Evolutionary conservation across 1,284 basidiomycete species (phyloP), one percentile per base, ranked within the genome.

Genomic region (Singerocomus inundabilis): DNA sequence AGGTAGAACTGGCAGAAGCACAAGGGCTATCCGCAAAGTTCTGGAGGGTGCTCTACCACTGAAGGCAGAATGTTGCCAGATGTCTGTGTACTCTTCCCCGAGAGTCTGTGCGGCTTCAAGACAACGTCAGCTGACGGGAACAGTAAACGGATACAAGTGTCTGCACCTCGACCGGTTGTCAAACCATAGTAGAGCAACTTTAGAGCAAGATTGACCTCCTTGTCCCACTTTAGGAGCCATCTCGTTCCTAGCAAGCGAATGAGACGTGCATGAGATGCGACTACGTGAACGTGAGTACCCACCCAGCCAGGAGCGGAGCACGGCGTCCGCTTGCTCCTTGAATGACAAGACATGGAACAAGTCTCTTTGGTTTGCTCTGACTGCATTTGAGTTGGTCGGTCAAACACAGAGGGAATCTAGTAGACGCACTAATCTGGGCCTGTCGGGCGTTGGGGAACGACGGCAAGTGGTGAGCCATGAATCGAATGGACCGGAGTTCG

Each of bases 21-120:
- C 72, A 11, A 92, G 71, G 1, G 76, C 74, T 16, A 75, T 66
- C 32, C 85, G 78, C 11, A 72, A 60, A 49, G 67, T 61, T 31
- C 55, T 63, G 16, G 79, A 71, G 12, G 80, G 83, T 31, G 70
- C 62, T 13, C 66, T 61, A 11, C 63, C 56, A 11, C 65, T 65
- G 37, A 62, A 68, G 15, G 70, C 62, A 12, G 84, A 82, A 49
- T 83, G 81, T 47, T 86, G 81, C 80, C 91, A 87, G 29, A 91
- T 86, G 60, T 91, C 89, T 1, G 91, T 93, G 63, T 96, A 96
- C 65, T 96, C 92, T 68, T 96, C 92, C 13, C 92, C 92, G 0
- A 95, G 75, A 3, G 90, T 93, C 67, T 93, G 91, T 3, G 76
- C 78, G 4, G 85, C 92, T 88, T 59, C 29, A 38, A 18, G 29